Conservation (phyloP, 495 filamentous ascomycete genomes). For the Lentithecium fluviatile region DNA sequence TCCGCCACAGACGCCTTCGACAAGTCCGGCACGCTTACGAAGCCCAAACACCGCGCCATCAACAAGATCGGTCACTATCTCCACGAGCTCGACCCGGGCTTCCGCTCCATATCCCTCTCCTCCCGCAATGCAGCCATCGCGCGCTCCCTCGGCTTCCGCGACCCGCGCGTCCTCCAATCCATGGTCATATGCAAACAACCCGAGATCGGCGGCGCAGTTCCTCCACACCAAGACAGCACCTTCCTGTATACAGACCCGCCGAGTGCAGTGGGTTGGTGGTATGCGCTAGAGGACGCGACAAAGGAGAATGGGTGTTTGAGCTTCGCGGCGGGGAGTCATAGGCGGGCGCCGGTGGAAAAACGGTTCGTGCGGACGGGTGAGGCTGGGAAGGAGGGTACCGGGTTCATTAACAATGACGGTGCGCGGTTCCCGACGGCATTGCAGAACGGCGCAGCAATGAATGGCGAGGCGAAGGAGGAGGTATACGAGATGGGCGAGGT, state of each 20-base stretch:
- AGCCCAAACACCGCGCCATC: constrained; percentile 77
- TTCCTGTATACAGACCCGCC: constrained; percentile 93
- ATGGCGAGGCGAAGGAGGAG: constrained; percentile 45
- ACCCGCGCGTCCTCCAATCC: constrained; percentile 79
- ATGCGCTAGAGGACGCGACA: constrained; percentile 89
- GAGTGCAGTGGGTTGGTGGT: constrained; percentile 90
- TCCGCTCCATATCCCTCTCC: constrained; percentile 60
- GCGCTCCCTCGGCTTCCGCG: constrained; percentile 64
- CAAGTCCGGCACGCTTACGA: constrained; percentile 55
- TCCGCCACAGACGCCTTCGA: constrained; percentile 61
- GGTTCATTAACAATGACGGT: constrained; percentile 54
- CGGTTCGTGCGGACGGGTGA: constrained; percentile 69
- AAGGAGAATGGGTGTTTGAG: constrained; percentile 81
- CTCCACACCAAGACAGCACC: constrained; percentile 83
- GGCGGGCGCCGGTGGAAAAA: constrained; percentile 59
- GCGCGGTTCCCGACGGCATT: constrained; percentile 49
- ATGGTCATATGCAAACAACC: constrained; percentile 99
- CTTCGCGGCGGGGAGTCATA: constrained; percentile 78
- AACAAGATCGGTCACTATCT: constrained; percentile 97
- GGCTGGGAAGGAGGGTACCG: constrained; percentile 53
- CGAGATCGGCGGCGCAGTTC: constrained; percentile 86
- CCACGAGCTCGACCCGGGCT: constrained; percentile 71
- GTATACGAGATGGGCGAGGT: constrained; percentile 73
- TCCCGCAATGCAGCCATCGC: constrained; percentile 64
- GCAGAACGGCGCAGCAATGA: constrained; percentile 4